Conservation (phyloP, 805 yeast species). For the Dipodascus geniculatus region DNA sequence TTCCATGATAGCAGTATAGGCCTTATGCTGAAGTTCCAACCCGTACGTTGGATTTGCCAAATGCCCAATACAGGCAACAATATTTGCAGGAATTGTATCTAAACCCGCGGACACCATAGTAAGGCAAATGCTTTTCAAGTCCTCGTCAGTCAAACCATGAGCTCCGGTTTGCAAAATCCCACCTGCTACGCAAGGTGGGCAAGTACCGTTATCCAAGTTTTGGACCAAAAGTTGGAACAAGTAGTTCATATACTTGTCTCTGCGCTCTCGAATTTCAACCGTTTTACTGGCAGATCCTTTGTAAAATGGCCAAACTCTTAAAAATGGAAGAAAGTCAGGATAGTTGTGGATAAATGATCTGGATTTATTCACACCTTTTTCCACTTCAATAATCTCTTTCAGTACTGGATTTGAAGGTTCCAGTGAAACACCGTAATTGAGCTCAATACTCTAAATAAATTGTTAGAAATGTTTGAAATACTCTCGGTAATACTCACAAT, state of each 20-base stretch:
- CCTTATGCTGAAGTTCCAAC: conserved; percentile 34
- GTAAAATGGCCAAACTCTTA: conserved; percentile 24
- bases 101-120: conserved; percentile 74
- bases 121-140: conserved; percentile 48
- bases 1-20: conserved; percentile 30
- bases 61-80: conserved; percentile 51
- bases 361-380: conserved; percentile 23
- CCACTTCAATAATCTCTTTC: conserved; percentile 24
- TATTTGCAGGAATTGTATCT: conserved; percentile 56
- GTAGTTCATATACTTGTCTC: conserved; percentile 24
- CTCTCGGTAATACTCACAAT: not conserved
- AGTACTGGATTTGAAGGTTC: conserved; percentile 10
- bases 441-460: not conserved
- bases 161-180: conserved; percentile 25
- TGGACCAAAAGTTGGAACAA: conserved; percentile 19
- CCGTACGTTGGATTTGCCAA: conserved; percentile 31
- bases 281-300: conserved; percentile 20
- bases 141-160: conserved; percentile 24
- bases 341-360: conserved; percentile 29
- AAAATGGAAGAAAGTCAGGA: conserved; percentile 29
- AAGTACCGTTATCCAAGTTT: conserved; percentile 19
- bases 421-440: not conserved
- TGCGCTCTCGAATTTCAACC: conserved; percentile 17
- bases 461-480: not conserved
- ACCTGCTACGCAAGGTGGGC: conserved; percentile 26